Evolutionary conservation across 352 stramenopile genomes (phyloP).

Genomic region (Phytopythium litorale): DNA sequence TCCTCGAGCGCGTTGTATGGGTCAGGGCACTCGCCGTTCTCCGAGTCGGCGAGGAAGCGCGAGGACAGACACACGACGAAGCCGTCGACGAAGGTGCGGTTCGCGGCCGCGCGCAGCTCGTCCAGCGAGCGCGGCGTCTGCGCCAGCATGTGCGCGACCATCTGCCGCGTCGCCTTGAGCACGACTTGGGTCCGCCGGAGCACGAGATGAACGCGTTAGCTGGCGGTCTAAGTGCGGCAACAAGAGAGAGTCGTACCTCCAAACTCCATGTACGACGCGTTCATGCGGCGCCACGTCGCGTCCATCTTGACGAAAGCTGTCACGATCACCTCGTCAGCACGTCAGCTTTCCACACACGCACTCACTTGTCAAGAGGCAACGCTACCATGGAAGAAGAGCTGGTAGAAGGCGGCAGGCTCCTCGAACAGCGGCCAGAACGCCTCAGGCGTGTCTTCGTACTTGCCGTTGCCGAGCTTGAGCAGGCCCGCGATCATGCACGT

Average conservation of each 20-base stretch:
- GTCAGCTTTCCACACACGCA: no score
- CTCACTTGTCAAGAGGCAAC: neutral
- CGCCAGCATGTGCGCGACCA: constrained; percentile 53
- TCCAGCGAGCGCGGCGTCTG: constrained; percentile 47
- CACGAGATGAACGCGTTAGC: constrained; percentile 3
- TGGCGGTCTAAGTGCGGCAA: neutral
- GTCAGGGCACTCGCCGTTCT: constrained; percentile 73
- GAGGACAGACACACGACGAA: constrained; percentile 55
- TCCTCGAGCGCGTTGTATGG: constrained; percentile 58
- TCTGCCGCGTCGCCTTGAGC: constrained; percentile 62
- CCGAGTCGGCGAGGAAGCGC: constrained; percentile 53
- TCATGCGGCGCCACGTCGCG: constrained; percentile 70
- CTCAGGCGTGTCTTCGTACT: constrained; percentile 33
- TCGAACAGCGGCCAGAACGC: constrained; percentile 75
- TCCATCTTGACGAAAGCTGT: constrained; percentile 83
- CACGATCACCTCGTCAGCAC: neutral
- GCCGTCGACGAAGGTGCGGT: constrained; percentile 65
- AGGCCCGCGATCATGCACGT: constrained; percentile 75
- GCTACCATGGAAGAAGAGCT: constrained; percentile 63
- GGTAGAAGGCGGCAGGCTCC: constrained; percentile 80
- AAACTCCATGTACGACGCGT: constrained; percentile 87
- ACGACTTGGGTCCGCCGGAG: constrained; percentile 43
- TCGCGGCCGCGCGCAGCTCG: constrained; percentile 46
- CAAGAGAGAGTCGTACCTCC: constrained; percentile 29
- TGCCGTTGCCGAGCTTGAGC: constrained; percentile 61